These are phyloP conservation scores for Penicillium angulare DNA, from an alignment of 495 filamentous ascomycete species.

Conservation along the genomic window DNA sequence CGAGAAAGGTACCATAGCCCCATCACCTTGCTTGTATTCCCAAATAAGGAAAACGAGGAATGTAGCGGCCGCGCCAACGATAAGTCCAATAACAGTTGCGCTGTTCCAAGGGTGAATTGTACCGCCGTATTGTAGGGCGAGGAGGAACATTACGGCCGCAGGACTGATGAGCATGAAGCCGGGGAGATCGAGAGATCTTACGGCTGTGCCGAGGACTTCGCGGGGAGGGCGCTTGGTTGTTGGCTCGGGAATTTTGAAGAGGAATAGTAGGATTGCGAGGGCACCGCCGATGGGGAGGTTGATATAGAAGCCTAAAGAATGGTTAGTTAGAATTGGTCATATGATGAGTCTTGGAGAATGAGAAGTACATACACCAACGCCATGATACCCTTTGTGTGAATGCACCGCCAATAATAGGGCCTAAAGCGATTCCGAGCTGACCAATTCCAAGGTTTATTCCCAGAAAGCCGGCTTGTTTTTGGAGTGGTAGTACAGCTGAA, in stretches of 20 bases:
- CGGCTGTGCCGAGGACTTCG: conserved; percentile 5
- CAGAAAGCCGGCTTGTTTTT: conserved; percentile 19
- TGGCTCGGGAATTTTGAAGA: conserved; percentile 28
- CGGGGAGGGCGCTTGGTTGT: not conserved
- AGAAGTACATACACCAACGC: conserved; percentile 30
- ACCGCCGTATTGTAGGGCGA: conserved; percentile 74
- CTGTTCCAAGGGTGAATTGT: conserved; percentile 58
- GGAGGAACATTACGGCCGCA: conserved; percentile 59
- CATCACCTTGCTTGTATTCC: conserved; percentile 61
- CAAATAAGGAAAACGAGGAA: conserved; percentile 55
- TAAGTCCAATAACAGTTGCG: conserved; percentile 56
- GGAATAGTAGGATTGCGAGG: conserved; percentile 43
- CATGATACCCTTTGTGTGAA: conserved; percentile 30
- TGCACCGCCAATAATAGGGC: conserved; percentile 32
- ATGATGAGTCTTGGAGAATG: not conserved
- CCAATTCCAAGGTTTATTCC: conserved; percentile 22
- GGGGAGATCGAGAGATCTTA: conserved; percentile 14
- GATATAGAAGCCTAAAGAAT: conserved; percentile 32
- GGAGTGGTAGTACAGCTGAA: conserved; percentile 15
- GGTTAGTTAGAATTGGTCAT: not conserved
- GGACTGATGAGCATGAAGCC: conserved; percentile 19
- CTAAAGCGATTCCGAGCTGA: conserved; percentile 25
- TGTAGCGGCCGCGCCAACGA: conserved; percentile 58
- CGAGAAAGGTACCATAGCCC: conserved; percentile 66
- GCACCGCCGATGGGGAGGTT: conserved; percentile 59